Evolutionary conservation across 176 grass and related monocot genomes (phyloP), one percentile per base, ranked within the genome.

Genomic region (Aegilops longissima): DNA sequence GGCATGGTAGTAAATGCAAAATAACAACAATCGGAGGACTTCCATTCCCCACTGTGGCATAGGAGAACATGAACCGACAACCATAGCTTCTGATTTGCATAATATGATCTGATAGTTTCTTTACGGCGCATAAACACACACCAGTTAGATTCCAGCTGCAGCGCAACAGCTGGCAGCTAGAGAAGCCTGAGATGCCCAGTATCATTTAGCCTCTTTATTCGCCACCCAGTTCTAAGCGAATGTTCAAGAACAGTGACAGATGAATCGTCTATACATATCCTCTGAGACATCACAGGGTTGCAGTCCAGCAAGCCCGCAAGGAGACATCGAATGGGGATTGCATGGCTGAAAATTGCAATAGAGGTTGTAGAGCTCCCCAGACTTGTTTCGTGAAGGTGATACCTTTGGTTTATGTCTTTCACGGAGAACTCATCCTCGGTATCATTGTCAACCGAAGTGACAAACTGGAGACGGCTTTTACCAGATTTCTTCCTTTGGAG

Each of bases 381-480:
- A 90, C 68, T 86, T 52, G 35, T 80, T 65, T 93, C 89, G 20
- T 87, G 76, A 83, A 86, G 87, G 44, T 76, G 21, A 73, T 87
- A 67, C 67, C 80, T 89, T 30, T 84, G 79, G 54, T 61, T 85
- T 66, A 84, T 68, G 80, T 90, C 94, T 80, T 89, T 93, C 14
- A 87, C 82, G 35, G 92, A 93, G 70, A 86, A 96, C 20, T 97
- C 92, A 69, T 97, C 94, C 45, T 97, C 90, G 0, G 86, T 45
- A 16, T 97, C 92, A 72, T 92, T 93, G 16, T 97, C 94, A 21
- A 79, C 90, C 27, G 92, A 88, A 24, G 88, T 93, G 20, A 94
- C 94, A 85, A 97, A 92, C 75, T 97, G 94, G 79, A 97, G 94
- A 61, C 94, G 76, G 27, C 94, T 97, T 79, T 97, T 97, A 47